A percentile compares a stretch with the other conserved stretches of the same genome.
phyloP scores from a whole-genome alignment of 2,329 filamentous ascomycete genomes.

The Thielaviopsis musarum region DNA sequence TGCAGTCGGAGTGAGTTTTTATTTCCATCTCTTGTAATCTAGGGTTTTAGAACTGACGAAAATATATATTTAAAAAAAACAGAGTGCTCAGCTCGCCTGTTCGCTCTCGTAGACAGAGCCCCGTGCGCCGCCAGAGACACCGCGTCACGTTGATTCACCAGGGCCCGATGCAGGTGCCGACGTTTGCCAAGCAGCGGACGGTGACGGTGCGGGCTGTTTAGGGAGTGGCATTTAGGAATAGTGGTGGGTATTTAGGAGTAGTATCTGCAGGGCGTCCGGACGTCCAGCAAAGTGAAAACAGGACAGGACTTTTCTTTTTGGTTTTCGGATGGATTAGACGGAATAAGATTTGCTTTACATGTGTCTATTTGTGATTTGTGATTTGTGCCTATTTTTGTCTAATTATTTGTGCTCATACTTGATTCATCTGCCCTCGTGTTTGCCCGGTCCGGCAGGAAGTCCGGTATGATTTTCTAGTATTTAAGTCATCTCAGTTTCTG shows the following conservation, averaged over 20 bases:
- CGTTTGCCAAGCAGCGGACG: conserved; percentile 19
- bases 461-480: background rate
- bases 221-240: no score
- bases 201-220: background rate
- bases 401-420: no score
- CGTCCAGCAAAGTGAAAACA: background rate
- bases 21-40: background rate
- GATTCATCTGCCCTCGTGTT: no score
- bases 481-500: no score
- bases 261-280: background rate
- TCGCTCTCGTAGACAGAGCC: background rate
- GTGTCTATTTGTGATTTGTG: no score
- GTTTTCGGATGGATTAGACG: no score
- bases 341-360: background rate
- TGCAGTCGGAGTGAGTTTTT: conserved; percentile 29
- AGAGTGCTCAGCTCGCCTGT: background rate
- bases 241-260: no score
- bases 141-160: conserved; percentile 16
- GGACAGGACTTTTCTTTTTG: background rate
- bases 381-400: no score
- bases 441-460: background rate
- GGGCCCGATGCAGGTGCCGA: conserved; percentile 14
- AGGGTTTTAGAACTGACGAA: no score
- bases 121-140: conserved; percentile 16
- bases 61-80: no score